phyloP scores from a whole-genome alignment of 1,284 basidiomycete genomes.

The Anthracocystis setariae region DNA sequence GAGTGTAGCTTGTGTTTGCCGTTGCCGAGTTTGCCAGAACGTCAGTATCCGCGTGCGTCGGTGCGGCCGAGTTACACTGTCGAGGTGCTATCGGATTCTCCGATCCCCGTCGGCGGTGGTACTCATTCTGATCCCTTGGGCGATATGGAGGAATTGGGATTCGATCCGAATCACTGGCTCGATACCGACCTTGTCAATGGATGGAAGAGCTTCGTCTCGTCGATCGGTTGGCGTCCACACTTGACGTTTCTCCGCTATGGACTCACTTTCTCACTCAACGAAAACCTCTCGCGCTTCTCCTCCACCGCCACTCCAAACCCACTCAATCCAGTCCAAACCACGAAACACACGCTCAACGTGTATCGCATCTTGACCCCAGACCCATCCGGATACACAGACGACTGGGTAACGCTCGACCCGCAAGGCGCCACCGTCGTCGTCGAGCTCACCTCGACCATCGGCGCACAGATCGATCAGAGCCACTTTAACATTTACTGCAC shows the following conservation, averaged over 20 bases:
- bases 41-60: conserved; percentile 39
- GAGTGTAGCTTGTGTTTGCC: conserved; percentile 29
- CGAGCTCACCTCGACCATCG: conserved; percentile 25
- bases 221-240: conserved; percentile 42
- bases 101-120: background rate
- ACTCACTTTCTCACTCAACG: conserved; percentile 24
- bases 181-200: conserved; percentile 29
- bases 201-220: conserved; percentile 40
- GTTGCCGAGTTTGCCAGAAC: conserved; percentile 30
- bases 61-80: conserved; percentile 35
- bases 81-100: conserved; percentile 22
- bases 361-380: conserved; percentile 46
- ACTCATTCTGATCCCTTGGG: background rate
- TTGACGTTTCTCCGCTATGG: conserved; percentile 32
- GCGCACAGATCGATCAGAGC: conserved; percentile 32
- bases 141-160: background rate
- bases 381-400: conserved; percentile 29
- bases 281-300: conserved; percentile 8
- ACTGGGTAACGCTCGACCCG: conserved; percentile 42
- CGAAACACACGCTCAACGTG: conserved; percentile 29
- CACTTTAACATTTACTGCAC: conserved; percentile 33
- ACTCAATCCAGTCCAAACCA: conserved; percentile 21
- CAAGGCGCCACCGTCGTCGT: conserved; percentile 35
- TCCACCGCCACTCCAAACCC: conserved; percentile 10
- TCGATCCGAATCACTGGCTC: conserved; percentile 19